Evolutionary conservation across 2,329 filamentous ascomycete genomes (phyloP).

Genomic region (Venturia pyrina): DNA sequence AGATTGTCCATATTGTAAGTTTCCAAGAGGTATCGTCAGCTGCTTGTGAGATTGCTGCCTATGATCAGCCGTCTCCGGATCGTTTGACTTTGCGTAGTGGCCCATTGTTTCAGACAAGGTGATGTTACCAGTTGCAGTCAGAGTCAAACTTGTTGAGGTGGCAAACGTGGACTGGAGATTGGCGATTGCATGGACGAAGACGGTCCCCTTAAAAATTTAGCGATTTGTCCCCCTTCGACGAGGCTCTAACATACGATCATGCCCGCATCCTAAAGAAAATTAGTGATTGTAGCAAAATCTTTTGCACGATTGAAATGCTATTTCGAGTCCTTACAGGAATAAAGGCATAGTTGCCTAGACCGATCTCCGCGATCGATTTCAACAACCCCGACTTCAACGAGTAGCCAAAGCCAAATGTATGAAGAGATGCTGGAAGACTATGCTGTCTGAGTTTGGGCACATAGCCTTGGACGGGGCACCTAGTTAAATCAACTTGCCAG

Average conservation of each 20-base stretch:
- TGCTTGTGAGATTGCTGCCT: background rate
- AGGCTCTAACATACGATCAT: slow-evolving; percentile 11
- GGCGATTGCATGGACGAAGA: slow-evolving; percentile 52
- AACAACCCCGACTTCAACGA: slow-evolving; percentile 41
- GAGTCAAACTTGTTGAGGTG: slow-evolving; percentile 33
- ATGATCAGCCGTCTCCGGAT: background rate
- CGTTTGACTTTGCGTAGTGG: background rate
- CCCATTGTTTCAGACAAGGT: slow-evolving; percentile 9
- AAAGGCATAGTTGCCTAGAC: slow-evolving; percentile 43
- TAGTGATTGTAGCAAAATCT: background rate
- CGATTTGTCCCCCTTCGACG: background rate
- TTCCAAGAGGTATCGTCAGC: slow-evolving; percentile 36
- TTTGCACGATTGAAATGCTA: background rate
- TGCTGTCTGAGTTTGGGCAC: slow-evolving; percentile 39
- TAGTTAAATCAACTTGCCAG: background rate
- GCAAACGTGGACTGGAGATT: slow-evolving; percentile 52
- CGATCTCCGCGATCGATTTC: slow-evolving; percentile 49
- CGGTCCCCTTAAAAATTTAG: slow-evolving; percentile 34
- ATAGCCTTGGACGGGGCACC: slow-evolving; percentile 42
- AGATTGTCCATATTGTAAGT: slow-evolving; percentile 51
- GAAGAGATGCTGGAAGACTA: slow-evolving; percentile 20
- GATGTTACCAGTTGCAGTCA: slow-evolving; percentile 19
- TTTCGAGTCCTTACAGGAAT: background rate
- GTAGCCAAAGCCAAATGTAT: slow-evolving; percentile 48
- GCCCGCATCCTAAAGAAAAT: background rate